Evolutionary conservation across 2,329 filamentous ascomycete genomes (phyloP).

Genomic region (Nothophoma quercina): DNA sequence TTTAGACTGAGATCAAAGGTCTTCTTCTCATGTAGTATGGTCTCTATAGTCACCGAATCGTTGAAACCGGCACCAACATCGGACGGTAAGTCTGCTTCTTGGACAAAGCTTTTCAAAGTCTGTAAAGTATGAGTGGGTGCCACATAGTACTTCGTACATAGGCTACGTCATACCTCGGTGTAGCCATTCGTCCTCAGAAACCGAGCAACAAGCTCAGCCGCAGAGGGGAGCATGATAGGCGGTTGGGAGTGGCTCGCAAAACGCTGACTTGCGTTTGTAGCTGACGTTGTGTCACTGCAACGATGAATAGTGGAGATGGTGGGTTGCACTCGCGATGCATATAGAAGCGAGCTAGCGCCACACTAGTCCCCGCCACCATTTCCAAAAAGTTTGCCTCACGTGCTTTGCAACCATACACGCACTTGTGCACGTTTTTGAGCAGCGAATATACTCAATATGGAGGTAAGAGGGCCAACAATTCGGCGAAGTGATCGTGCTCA

Average conservation of each 20-base stretch:
- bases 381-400: slow-evolving; percentile 20
- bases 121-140: slow-evolving; percentile 40
- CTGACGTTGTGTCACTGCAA: slow-evolving; percentile 4
- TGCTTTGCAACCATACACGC: neutral
- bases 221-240: slow-evolving; percentile 45
- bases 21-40: slow-evolving; percentile 67
- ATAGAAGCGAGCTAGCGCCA: slow-evolving; percentile 14
- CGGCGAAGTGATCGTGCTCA: neutral
- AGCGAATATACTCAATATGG: neutral
- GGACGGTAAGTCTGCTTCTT: slow-evolving; percentile 62
- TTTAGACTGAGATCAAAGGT: slow-evolving; percentile 62
- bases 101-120: slow-evolving; percentile 65
- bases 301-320: neutral
- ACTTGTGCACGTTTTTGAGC: neutral
- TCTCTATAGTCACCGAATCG: slow-evolving; percentile 63
- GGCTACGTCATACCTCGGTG: slow-evolving; percentile 44
- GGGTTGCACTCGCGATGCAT: slow-evolving; percentile 1
- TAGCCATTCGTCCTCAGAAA: slow-evolving; percentile 53
- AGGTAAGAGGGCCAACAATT: neutral
- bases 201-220: slow-evolving; percentile 52
- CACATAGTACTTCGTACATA: slow-evolving; percentile 4
- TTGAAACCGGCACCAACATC: slow-evolving; percentile 56
- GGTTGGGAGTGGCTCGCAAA: neutral
- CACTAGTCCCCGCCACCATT: slow-evolving; percentile 5
- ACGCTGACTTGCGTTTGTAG: neutral